These are phyloP conservation scores for Aristolochia contorta DNA, from an alignment of 164 flowering plant species.

Conservation along the genomic window DNA sequence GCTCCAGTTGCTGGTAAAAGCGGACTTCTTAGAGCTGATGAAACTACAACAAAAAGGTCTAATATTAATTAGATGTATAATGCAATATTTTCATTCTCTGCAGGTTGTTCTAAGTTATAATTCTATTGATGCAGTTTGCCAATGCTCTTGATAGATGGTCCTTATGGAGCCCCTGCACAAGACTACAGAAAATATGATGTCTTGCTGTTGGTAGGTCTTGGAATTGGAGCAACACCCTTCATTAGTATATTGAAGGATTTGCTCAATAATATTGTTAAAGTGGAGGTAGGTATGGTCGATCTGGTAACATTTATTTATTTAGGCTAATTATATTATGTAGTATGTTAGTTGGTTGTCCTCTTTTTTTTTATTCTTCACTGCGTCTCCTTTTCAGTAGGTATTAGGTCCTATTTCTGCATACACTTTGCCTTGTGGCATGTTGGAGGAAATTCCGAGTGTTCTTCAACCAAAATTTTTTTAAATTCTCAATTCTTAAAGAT, in stretches of 20 bases:
- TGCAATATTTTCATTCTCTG: neutral
- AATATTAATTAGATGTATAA: neutral
- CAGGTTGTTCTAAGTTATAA: neutral
- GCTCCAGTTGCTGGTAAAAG: slow-evolving; percentile 76
- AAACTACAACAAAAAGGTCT: slow-evolving; percentile 40
- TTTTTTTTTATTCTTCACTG: too few species aligned
- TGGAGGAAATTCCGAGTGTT: too few species aligned
- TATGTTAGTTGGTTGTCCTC: too few species aligned
- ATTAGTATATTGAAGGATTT: slow-evolving; percentile 87
- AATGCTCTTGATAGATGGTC: slow-evolving; percentile 82
- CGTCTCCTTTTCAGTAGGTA: slow-evolving; percentile 28
- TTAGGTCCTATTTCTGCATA: too few species aligned
- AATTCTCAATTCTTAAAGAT: too few species aligned
- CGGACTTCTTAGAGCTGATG: slow-evolving; percentile 93
- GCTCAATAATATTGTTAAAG: slow-evolving; percentile 71
- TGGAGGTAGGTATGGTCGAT: slow-evolving; percentile 28
- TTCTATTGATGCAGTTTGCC: slow-evolving; percentile 50
- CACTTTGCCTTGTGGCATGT: too few species aligned
- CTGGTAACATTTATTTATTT: neutral
- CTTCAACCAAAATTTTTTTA: too few species aligned
- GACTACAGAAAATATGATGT: slow-evolving; percentile 85
- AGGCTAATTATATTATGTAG: slow-evolving; percentile 45
- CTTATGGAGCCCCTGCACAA: slow-evolving; percentile 97
- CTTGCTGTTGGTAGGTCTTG: slow-evolving; percentile 77
- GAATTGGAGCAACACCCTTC: slow-evolving; percentile 97